These are phyloP conservation scores for Periglandula ipomoeae DNA, from an alignment of 2,329 filamentous ascomycete genomes.

Conservation along the genomic window DNA sequence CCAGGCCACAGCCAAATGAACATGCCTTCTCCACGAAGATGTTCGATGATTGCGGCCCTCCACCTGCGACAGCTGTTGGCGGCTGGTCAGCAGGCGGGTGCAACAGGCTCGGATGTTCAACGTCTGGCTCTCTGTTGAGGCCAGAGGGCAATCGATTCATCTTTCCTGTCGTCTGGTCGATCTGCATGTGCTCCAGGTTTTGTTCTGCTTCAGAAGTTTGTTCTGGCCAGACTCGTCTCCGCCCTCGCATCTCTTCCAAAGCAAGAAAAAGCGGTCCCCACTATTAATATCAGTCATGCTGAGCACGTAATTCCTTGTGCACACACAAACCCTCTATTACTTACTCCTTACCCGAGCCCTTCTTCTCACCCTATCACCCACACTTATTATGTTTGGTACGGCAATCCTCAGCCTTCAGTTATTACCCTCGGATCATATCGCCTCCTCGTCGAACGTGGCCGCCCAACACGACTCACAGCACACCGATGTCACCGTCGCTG, in stretches of 20 bases:
- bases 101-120: no score
- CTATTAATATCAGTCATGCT: not conserved
- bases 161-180: no score
- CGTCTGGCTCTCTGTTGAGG: no score
- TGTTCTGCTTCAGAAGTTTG: no score
- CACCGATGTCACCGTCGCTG: no score
- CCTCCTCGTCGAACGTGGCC: not conserved
- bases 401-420: not conserved
- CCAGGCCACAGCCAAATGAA: no score
- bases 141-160: no score
- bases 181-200: no score
- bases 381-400: not conserved
- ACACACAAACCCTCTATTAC: not conserved
- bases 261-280: not conserved
- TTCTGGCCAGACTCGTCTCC: not conserved
- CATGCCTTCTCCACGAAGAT: no score
- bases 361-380: not conserved
- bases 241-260: not conserved
- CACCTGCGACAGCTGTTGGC: not conserved
- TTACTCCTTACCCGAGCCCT: not conserved
- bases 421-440: not conserved
- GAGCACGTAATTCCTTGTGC: not conserved
- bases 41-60: no score
- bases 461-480: not conserved
- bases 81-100: not conserved